Base-by-base conservation (phyloP, 169 alveolate species). In the Plasmodium gaboni region DNA sequence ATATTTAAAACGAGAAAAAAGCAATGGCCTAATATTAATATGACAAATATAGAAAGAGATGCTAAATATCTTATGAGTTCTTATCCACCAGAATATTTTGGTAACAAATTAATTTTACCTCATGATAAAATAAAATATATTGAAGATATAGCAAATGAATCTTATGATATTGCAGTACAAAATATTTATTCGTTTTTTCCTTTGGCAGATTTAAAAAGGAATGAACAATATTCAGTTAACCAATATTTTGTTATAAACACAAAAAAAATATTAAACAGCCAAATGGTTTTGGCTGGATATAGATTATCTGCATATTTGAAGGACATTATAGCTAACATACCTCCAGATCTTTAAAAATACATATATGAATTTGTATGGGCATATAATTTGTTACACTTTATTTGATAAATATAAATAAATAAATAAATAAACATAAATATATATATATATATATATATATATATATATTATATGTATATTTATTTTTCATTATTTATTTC, bases 201-300 rank as follows among this genome's bases (percentile, higher is more conserved):
- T 10, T 1, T 60, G 4, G 8, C 13, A 1, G 1, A 10, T 8
- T 10, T 74, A 59, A 59, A 22, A 42, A 74, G 17, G 17, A 24
- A 10, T 1, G 44, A 13, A 17, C 24, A 8, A 59, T 59, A 60
- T 17, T 57, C 53, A 9, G 63, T 74, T 44, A 26, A 15, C 10
- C 59, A 59, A 22, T 22, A 19, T 9, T 74, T 74, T 60, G 51
- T 74, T 38, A 57, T n/a, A 12, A 44, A 74, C 9, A 50, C 63
- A 28, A 74, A 74, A 51, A 6, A 13, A n/a, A 2, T 74, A n/a
- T 59, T 74, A 48, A 59, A 74, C 46, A 46, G 32, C 9, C 88
- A 60, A 32, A 74, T 74, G 32, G 73, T 60, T 24, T 15, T 74
- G 22, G 88, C 88, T 24, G 88, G 88, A 9, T 74, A 74, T 67